Percentiles rank a stretch among this genome's conserved stretches.
These are phyloP conservation scores for Plasmopara viticola DNA, from an alignment of 352 stramenopile genomes.

Conservation along the genomic window DNA sequence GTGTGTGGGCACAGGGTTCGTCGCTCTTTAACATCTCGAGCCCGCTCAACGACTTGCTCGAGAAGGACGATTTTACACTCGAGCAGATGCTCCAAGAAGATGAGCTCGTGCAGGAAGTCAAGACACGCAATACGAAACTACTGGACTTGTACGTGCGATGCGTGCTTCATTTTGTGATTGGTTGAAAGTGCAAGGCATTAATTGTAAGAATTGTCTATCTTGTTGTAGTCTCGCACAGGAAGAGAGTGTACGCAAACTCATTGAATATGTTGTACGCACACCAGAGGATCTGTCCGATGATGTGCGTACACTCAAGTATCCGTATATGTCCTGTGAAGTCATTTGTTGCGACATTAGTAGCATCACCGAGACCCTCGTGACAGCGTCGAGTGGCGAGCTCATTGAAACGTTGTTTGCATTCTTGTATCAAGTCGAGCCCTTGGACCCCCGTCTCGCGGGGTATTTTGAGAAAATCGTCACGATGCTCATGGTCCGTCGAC, in stretches of 20 bases:
- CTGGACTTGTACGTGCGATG: constrained; percentile 86
- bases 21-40: constrained; percentile 89
- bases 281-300: constrained; percentile 48
- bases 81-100: constrained; percentile 94
- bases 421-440: constrained; percentile 62
- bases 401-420: constrained; percentile 91
- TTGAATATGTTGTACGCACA: constrained; percentile 68
- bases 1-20: constrained; percentile 76
- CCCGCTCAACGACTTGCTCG: constrained; percentile 93
- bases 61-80: constrained; percentile 90
- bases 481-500: constrained; percentile 86
- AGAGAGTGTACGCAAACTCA: constrained; percentile 52
- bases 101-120: constrained; percentile 96
- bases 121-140: constrained; percentile 92
- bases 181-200: neutral
- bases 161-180: neutral
- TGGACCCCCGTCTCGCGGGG: constrained; percentile 91
- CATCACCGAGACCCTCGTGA: constrained; percentile 90
- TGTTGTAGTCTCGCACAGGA: constrained; percentile 61
- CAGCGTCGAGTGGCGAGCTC: constrained; percentile 44
- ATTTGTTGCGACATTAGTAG: constrained; percentile 94
- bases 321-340: constrained; percentile 97
- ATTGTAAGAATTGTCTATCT: neutral
- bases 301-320: constrained; percentile 85
- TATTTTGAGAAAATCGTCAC: constrained; percentile 97